phyloP scores from a whole-genome alignment of 2,329 filamentous ascomycete genomes.

The Aspergillus brunneoviolaceus region DNA sequence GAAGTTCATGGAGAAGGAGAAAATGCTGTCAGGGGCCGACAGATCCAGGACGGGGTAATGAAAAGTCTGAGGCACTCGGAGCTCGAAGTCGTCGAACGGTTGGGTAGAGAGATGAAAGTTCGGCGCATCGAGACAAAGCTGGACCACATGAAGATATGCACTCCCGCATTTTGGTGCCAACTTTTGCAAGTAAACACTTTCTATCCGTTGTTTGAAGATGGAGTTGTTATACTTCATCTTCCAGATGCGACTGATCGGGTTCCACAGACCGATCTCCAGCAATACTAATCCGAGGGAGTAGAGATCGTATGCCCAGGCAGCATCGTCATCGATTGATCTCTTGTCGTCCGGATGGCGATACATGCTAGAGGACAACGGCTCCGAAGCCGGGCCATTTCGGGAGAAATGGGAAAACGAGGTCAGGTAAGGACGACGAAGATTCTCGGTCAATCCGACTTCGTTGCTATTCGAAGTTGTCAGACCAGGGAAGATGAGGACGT shows the following conservation, averaged over 20 bases:
- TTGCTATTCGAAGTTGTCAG: constrained; percentile 33
- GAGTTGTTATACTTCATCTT: constrained; percentile 63
- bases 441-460: constrained; percentile 39
- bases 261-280: constrained; percentile 64
- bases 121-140: constrained; percentile 60
- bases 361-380: constrained; percentile 54
- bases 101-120: constrained; percentile 49
- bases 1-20: constrained; percentile 47
- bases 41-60: constrained; percentile 46
- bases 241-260: constrained; percentile 61
- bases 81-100: constrained; percentile 41
- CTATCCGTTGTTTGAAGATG: constrained; percentile 64
- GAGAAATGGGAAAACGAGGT: constrained; percentile 62
- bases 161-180: constrained; percentile 63
- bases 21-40: constrained; percentile 40
- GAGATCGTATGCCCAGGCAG: constrained; percentile 52
- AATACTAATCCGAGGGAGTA: constrained; percentile 63
- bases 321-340: constrained; percentile 39
- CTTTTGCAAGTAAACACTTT: constrained; percentile 62
- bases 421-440: constrained; percentile 57
- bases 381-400: constrained; percentile 47
- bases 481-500: constrained; percentile 58
- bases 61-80: constrained; percentile 43
- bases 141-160: constrained; percentile 62
- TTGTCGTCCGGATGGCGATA: constrained; percentile 59